Conservation (phyloP, 345 rosid species). For the Arabidopsis suecica region DNA sequence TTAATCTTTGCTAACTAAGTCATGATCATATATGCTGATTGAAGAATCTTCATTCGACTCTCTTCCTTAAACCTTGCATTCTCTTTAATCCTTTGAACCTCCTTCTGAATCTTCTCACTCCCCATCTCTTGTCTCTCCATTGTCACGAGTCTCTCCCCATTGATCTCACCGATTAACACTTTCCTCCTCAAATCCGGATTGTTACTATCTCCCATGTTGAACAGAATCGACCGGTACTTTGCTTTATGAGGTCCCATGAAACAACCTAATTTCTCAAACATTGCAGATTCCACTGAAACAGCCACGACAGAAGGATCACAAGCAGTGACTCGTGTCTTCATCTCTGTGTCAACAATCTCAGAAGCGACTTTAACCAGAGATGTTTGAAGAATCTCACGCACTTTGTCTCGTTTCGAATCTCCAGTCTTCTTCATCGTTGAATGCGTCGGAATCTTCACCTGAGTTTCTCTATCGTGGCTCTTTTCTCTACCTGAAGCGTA, state of each 20-base stretch:
- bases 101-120: conserved; percentile 26
- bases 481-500: conserved; percentile 17
- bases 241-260: conserved; percentile 12
- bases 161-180: conserved; percentile 29
- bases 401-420: conserved; percentile 33
- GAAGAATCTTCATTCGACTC: background rate
- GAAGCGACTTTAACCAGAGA: conserved; percentile 24
- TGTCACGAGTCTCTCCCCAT: conserved; percentile 27
- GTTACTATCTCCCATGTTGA: conserved; percentile 34
- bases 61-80: conserved; percentile 29
- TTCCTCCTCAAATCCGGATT: conserved; percentile 38
- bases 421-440: background rate
- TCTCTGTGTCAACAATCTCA: conserved; percentile 9
- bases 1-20: background rate
- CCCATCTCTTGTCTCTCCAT: conserved; percentile 37
- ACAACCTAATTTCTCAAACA: conserved; percentile 25
- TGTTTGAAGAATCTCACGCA: conserved; percentile 32
- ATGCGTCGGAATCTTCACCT: background rate
- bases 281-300: conserved; percentile 10
- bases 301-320: conserved; percentile 27
- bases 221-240: conserved; percentile 29
- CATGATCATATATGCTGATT: background rate
- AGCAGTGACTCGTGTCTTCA: conserved; percentile 25
- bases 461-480: background rate
- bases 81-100: conserved; percentile 22